Conservation (phyloP, 495 filamentous ascomycete genomes). For the Lophium mytilinum region DNA sequence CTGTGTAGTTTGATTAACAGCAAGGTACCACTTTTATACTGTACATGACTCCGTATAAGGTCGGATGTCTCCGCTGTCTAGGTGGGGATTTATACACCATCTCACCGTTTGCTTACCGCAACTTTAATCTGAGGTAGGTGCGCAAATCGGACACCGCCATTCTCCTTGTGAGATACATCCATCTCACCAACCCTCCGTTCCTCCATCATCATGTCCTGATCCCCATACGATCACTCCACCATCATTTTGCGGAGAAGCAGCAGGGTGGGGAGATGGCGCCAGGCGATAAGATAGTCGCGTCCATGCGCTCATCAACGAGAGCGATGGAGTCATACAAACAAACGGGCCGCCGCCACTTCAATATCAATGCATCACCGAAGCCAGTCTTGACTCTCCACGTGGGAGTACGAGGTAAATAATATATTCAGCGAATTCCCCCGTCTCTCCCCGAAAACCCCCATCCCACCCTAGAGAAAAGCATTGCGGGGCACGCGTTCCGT, state of each 20-base stretch:
- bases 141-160: no score
- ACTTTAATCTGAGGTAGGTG: no score
- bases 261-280: conserved; percentile 11
- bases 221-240: neutral
- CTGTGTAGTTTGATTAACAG: neutral
- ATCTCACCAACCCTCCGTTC: no score
- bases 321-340: conserved; percentile 7
- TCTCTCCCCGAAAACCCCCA: neutral
- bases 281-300: conserved; percentile 16
- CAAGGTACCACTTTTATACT: neutral
- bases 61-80: no score
- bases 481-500: conserved; percentile 20
- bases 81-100: no score
- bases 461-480: conserved; percentile 1
- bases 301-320: conserved; percentile 18
- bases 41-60: no score
- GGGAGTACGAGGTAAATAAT: conserved; percentile 20
- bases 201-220: neutral
- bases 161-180: no score
- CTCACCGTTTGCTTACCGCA: no score
- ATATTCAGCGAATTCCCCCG: neutral
- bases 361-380: conserved; percentile 3
- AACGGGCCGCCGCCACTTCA: conserved; percentile 2
- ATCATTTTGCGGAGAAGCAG: neutral
- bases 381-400: neutral